Evolutionary conservation across 306 rosid species (phyloP), one percentile per base, ranked within the genome.

Genomic region (Canavalia ensiformis): DNA sequence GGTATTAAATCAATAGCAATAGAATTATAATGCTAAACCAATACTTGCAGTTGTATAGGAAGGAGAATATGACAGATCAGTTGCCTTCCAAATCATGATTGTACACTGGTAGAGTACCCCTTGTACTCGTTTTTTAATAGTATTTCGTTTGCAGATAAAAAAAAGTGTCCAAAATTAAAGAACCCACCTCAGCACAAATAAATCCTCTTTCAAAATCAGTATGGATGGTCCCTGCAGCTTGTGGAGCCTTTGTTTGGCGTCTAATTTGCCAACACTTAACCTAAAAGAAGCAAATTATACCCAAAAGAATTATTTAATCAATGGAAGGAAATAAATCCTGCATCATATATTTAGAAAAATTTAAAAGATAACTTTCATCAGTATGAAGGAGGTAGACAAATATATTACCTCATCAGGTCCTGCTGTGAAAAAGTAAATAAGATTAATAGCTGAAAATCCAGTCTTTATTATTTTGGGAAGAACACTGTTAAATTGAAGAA

Each of bases 231-330:
- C 99, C 99, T 42, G 99, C 99, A 77, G 99, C 98, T 86, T 96
- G 98, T 63, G 99, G 98, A 84, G 98, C 98, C 83, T 96, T 96
- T 28, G 98, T 87, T 80, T 90, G 97, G 81, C 97, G 93, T 85
- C 98, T 93, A 84, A 96, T 93, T 86, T 96, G 99, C 99, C 99
- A 96, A 85, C 98, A 92, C 76, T 96, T 96, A 11, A 96, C 99
- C 99, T 96, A 90, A 72, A 80, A 87, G 47, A 79, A 81, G 72
- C 18, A 66, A 76, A 73, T 82, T 11, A 57, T 10, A 50, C 10
- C 44, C 63, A 4, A 70, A 69, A 25, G 4, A 8, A 62, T 49
- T 65, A 45, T 62, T 64, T 59, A 65, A 18, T 29, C 9, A 35
- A 44, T 25, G 33, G 52, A 68, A 55, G 44, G 39, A 28, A 68